These are phyloP conservation scores for Epichloe baconii DNA, from an alignment of 2,329 filamentous ascomycete species.

Conservation along the genomic window DNA sequence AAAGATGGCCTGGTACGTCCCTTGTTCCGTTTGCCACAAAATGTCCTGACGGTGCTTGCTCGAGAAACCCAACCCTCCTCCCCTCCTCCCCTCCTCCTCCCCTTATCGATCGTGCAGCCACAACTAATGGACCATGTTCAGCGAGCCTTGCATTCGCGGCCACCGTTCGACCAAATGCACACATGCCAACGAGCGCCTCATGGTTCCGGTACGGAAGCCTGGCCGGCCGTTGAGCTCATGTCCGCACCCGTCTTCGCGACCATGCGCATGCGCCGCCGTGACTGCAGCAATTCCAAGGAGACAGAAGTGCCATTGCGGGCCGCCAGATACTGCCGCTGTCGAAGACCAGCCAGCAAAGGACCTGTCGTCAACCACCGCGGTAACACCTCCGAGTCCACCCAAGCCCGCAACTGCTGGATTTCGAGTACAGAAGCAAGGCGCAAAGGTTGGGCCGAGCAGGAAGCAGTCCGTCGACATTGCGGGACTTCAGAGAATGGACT, in stretches of 20 bases:
- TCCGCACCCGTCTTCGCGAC: constrained; percentile 48
- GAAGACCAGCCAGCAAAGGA: constrained; percentile 14
- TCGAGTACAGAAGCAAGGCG: constrained; percentile 32
- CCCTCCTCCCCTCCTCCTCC: neutral
- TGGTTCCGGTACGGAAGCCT: constrained; percentile 59
- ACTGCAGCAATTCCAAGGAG: constrained; percentile 50
- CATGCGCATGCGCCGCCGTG: constrained; percentile 50
- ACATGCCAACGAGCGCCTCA: constrained; percentile 52
- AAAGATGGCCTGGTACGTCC: constrained; percentile 60
- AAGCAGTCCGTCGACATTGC: constrained; percentile 38
- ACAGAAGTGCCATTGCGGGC: constrained; percentile 41
- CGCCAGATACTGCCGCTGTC: constrained; percentile 13
- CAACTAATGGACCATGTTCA: constrained; percentile 18
- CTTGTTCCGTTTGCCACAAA: neutral
- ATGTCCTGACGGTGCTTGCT: neutral
- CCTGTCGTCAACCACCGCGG: constrained; percentile 9
- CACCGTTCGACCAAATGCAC: constrained; percentile 66
- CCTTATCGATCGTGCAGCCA: neutral
- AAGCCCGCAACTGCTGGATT: constrained; percentile 21
- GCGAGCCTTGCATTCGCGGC: constrained; percentile 62
- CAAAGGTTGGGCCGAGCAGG: constrained; percentile 22
- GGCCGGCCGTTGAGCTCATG: constrained; percentile 58
- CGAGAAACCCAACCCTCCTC: neutral
- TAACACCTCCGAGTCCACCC: constrained; percentile 18
- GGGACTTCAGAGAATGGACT: constrained; percentile 38